Percentiles rank a stretch among this genome's conserved stretches.
phyloP scores from a whole-genome alignment of 169 alveolate species.

The Eimeria brunetti region DNA sequence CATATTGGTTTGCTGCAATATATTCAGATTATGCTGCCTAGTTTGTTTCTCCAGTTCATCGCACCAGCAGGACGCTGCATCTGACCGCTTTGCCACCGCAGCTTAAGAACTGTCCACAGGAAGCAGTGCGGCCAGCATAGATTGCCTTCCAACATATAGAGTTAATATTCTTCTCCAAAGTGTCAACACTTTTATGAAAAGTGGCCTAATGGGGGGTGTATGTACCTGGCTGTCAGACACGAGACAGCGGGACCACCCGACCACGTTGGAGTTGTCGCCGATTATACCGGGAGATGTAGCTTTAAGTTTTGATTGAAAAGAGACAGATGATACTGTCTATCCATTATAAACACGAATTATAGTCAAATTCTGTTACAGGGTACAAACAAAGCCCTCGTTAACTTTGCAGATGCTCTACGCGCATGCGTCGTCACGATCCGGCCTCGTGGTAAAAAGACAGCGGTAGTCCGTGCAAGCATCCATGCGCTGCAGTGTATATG shows the following conservation, averaged over 20 bases:
- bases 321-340: neutral
- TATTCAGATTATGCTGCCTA: neutral
- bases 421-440: constrained; percentile 41
- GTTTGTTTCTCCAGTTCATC: neutral
- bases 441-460: constrained; percentile 4
- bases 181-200: neutral
- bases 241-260: constrained; percentile 14
- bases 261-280: neutral
- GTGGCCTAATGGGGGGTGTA: constrained; percentile 12
- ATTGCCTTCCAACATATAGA: constrained; percentile 21
- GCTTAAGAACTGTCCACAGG: neutral
- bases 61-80: constrained; percentile 61
- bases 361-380: neutral
- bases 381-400: neutral
- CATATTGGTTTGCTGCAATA: neutral
- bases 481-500: neutral
- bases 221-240: neutral
- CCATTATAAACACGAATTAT: neutral
- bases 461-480: neutral
- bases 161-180: neutral
- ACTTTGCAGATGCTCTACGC: neutral
- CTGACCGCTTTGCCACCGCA: constrained; percentile 18
- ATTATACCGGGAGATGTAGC: neutral
- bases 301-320: neutral
- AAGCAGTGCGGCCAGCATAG: neutral